These are phyloP conservation scores for Ophiocordyceps camponoti-saundersi DNA, from an alignment of 2,329 filamentous ascomycete species.

Conservation along the genomic window DNA sequence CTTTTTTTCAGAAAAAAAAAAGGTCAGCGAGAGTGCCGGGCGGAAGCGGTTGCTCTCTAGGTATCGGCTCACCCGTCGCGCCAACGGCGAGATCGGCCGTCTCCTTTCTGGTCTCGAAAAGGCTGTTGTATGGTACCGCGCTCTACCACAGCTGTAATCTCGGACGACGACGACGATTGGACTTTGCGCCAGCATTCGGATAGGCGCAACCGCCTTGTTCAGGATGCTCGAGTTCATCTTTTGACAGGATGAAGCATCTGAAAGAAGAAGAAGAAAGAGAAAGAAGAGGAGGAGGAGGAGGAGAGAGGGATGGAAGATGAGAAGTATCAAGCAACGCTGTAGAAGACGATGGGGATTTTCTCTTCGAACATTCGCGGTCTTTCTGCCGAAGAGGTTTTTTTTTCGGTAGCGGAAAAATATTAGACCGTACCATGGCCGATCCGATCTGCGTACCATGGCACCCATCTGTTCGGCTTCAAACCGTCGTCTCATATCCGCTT, in stretches of 20 bases:
- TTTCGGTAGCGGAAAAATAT: conserved; percentile 12
- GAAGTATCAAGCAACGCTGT: background rate
- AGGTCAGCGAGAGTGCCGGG: background rate
- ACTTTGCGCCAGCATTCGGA: conserved; percentile 26
- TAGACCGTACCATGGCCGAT: conserved; percentile 1
- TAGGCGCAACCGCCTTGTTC: conserved; percentile 27
- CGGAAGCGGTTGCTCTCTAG: background rate
- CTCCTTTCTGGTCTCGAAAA: conserved; percentile 6
- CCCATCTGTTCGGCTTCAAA: background rate
- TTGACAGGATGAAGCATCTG: background rate
- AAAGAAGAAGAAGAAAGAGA: background rate
- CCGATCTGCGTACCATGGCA: background rate
- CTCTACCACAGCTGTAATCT: conserved; percentile 20
- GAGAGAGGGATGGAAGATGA: background rate
- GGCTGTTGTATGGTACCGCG: conserved; percentile 16
- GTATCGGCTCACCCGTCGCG: conserved; percentile 11
- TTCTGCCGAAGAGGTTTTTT: conserved; percentile 7
- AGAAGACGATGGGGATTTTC: background rate
- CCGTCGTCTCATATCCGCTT: too few species aligned
- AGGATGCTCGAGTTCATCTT: conserved; percentile 31
- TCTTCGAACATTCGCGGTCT: conserved; percentile 1
- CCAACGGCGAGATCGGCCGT: conserved; percentile 5
- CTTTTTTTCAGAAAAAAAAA: background rate
- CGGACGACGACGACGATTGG: conserved; percentile 24
- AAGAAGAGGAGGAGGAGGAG: background rate